phyloP scores from a whole-genome alignment of 176 grass and related monocot species.

The Carex pumila region DNA sequence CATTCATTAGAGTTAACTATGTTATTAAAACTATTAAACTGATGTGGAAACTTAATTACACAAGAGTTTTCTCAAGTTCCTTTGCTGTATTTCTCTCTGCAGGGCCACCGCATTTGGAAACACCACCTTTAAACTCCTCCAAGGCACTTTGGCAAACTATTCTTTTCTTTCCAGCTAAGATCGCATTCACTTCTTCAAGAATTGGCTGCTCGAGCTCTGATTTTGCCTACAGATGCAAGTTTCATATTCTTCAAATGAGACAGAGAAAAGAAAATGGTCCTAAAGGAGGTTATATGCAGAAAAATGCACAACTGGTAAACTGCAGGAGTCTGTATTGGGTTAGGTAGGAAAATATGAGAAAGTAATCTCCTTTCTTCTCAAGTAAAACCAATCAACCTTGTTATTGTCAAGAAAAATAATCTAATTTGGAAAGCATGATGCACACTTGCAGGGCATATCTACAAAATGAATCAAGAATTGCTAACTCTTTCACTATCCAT shows the following conservation, averaged over 20 bases:
- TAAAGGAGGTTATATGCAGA: neutral
- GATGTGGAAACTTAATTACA: conserved; percentile 46
- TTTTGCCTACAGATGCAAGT: conserved; percentile 33
- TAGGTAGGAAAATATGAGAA: neutral
- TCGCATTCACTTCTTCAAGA: conserved; percentile 43
- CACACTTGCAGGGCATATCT: too few relatives aligned
- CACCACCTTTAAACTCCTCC: conserved; percentile 62
- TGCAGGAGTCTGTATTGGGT: neutral
- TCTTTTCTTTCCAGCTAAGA: conserved; percentile 54
- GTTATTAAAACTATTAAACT: neutral
- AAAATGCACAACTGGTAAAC: neutral
- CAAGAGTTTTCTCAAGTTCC: conserved; percentile 49
- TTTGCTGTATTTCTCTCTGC: conserved; percentile 57
- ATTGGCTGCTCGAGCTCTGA: conserved; percentile 68
- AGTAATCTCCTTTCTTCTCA: neutral
- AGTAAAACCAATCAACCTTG: neutral
- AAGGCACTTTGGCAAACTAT: conserved; percentile 53
- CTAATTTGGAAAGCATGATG: neutral
- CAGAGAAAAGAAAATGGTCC: neutral
- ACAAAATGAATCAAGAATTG: too few relatives aligned
- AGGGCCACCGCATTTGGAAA: conserved; percentile 62
- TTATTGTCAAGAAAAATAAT: neutral
- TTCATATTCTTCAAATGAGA: neutral
- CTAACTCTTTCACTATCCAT: neutral
- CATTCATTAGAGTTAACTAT: neutral